Evolutionary conservation across 1,284 basidiomycete genomes (phyloP).

Genomic region (Dichomitus squalens): DNA sequence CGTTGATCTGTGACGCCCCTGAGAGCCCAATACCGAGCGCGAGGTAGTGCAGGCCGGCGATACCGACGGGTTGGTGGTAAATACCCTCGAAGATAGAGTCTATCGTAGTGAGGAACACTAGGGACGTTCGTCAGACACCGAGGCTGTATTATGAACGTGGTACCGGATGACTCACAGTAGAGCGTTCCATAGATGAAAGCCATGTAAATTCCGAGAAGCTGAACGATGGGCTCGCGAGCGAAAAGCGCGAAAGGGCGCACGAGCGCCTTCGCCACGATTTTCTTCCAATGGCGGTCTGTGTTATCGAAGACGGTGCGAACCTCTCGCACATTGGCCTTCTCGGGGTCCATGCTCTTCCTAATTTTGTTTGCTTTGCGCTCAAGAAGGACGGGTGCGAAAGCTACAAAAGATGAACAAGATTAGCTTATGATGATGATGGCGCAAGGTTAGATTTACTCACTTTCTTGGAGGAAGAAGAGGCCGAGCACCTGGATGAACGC

Average conservation of each 20-base stretch:
- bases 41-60: slow-evolving; percentile 65
- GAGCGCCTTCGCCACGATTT: slow-evolving; percentile 40
- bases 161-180: slow-evolving; percentile 46
- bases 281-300: slow-evolving; percentile 39
- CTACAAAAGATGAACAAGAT: slow-evolving; percentile 20
- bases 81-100: slow-evolving; percentile 57
- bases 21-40: slow-evolving; percentile 61
- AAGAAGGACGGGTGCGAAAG: slow-evolving; percentile 50
- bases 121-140: neutral
- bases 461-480: slow-evolving; percentile 49
- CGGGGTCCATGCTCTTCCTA: slow-evolving; percentile 39
- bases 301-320: slow-evolving; percentile 33
- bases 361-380: slow-evolving; percentile 45
- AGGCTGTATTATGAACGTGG: neutral
- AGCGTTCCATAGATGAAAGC: slow-evolving; percentile 54
- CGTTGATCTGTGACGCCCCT: slow-evolving; percentile 59
- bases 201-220: slow-evolving; percentile 49
- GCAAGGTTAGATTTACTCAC: slow-evolving; percentile 25
- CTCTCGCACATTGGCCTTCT: slow-evolving; percentile 29
- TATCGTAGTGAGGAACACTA: slow-evolving; percentile 68
- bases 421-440: too few relatives aligned
- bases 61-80: slow-evolving; percentile 53
- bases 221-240: slow-evolving; percentile 47
- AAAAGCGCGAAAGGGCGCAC: slow-evolving; percentile 49
- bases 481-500: slow-evolving; percentile 42